Percentiles rank a stretch among this genome's conserved stretches.
phyloP scores from a whole-genome alignment of 1,284 basidiomycete species.

The Malassezia japonica region DNA sequence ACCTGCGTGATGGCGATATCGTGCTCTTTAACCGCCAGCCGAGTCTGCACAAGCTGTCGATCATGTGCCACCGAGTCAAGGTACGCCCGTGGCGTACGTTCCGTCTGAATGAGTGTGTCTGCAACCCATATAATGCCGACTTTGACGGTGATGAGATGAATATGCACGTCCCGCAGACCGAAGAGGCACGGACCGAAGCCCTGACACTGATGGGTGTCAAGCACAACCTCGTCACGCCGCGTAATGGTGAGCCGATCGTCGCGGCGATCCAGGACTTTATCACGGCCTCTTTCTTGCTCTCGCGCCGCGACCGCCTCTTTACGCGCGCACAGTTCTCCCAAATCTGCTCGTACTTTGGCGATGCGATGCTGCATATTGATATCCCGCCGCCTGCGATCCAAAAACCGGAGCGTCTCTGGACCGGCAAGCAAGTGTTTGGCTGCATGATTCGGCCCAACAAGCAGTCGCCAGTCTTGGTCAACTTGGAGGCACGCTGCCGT shows the following conservation, averaged over 20 bases:
- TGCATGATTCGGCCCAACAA: conserved; percentile 92
- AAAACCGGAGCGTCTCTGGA: conserved; percentile 90
- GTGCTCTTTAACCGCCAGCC: conserved; percentile 98
- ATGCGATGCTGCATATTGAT: conserved; percentile 84
- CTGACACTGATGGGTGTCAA: conserved; percentile 96
- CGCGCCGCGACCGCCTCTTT: conserved; percentile 83
- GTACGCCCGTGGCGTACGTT: conserved; percentile 95
- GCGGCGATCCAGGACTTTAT: conserved; percentile 47
- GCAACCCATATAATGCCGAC: conserved; percentile 98
- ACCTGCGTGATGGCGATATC: conserved; percentile 91
- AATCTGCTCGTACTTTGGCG: conserved; percentile 87
- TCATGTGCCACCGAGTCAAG: conserved; percentile 97
- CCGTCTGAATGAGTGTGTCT: conserved; percentile 96
- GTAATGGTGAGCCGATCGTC: conserved; percentile 45
- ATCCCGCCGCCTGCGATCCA: conserved; percentile 88
- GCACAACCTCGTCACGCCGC: conserved; percentile 74
- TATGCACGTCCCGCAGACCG: conserved; percentile 91
- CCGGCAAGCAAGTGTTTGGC: conserved; percentile 96
- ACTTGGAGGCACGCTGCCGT: conserved; percentile 92
- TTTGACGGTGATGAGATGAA: conserved; percentile 99
- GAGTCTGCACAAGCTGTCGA: conserved; percentile 67
- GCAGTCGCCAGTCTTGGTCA: conserved; percentile 63
- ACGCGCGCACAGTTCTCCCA: conserved; percentile 92
- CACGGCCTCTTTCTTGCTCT: conserved; percentile 76
- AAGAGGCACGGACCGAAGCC: conserved; percentile 95